Conservation (phyloP, 2,329 filamentous ascomycete species). For the Achaetomium macrosporum region DNA sequence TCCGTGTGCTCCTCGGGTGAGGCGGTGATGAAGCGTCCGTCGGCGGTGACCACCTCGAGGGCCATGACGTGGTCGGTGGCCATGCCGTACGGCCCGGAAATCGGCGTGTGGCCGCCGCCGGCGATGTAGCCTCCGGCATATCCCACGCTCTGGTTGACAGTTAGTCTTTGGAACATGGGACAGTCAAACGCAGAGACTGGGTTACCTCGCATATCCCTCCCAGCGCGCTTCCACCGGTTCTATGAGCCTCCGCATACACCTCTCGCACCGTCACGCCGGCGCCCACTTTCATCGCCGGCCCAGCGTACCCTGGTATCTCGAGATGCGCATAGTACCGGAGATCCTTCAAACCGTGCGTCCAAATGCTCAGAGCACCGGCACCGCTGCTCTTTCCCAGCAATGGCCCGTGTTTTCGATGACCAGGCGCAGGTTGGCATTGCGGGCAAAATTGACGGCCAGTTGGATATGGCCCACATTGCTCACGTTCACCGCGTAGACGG, state of each 20-base stretch:
- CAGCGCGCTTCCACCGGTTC: slow-evolving; percentile 36
- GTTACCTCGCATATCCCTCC: slow-evolving; percentile 39
- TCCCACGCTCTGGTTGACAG: slow-evolving; percentile 41
- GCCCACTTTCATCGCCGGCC: slow-evolving; percentile 42
- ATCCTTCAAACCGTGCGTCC: slow-evolving; percentile 37
- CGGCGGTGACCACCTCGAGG: slow-evolving; percentile 42
- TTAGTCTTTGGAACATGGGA: too few relatives aligned
- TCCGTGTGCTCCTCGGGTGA: slow-evolving; percentile 33
- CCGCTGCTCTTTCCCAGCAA: slow-evolving; percentile 34
- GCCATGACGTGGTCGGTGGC: slow-evolving; percentile 40
- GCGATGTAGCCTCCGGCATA: slow-evolving; percentile 53
- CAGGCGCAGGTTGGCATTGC: slow-evolving; percentile 37
- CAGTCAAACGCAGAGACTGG: neutral
- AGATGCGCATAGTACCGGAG: slow-evolving; percentile 28
- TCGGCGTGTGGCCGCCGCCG: slow-evolving; percentile 44
- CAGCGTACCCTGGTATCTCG: slow-evolving; percentile 34
- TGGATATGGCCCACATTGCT: slow-evolving; percentile 23
- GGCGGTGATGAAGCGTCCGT: slow-evolving; percentile 39
- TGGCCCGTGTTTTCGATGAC: slow-evolving; percentile 43
- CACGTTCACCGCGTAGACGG: slow-evolving; percentile 30
- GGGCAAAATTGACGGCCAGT: slow-evolving; percentile 32
- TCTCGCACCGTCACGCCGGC: slow-evolving; percentile 43
- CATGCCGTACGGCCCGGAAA: slow-evolving; percentile 39
- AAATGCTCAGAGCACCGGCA: slow-evolving; percentile 32
- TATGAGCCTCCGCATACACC: slow-evolving; percentile 33